Evolutionary conservation across 1,284 basidiomycete genomes (phyloP), one percentile per base, ranked within the genome.

Genomic region (Apiotrichum gamsii): DNA sequence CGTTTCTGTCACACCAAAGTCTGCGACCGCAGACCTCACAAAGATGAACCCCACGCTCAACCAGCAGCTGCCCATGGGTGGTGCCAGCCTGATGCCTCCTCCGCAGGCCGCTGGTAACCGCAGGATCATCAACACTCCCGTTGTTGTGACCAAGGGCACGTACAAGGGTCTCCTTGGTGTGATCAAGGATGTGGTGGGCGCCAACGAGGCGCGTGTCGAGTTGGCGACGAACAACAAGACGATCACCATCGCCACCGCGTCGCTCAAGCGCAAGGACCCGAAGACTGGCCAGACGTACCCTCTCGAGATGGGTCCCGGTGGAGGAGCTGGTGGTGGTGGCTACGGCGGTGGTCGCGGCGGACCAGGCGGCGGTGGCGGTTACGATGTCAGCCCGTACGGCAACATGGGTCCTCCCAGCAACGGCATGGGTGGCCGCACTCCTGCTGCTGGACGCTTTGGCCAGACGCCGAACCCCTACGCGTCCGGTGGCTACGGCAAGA

Each of bases 111-210:
- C 85, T 82, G 5, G 84, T 82, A 48, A 78, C 85, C 59, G 64
- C 52, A 78, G 86, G 32, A 78, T 89, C 61, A 84, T 91, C 60
- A 93, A 91, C 24, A 79, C 82, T 2, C 76, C 78, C 4, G 89
- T 97, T 15, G 81, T 81, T 14, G 82, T 97, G 19, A 78, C 89
- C 52, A 87, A 88, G 65, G 94, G 95, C 3, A 81, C 87, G 1
- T 83, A 87, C 69, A 98, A 99, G 73, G 90, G 91, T 9, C 85
- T 93, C 59, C 77, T 85, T 41, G 95, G 95, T 8, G 83, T 84
- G 11, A 87, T 98, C 77, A 97, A 94, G 72, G 95, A 97, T 65
- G 89, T 90, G 13, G 94, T 91, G 48, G 94, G 91, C 13, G 44
- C 47, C 9, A 78, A 80, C 38, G 77, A 84, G 54, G 89, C 87